Percentiles rank a stretch among this genome's conserved stretches.
Evolutionary conservation across 306 rosid species (phyloP).

Genomic region (Parietaria judaica): DNA sequence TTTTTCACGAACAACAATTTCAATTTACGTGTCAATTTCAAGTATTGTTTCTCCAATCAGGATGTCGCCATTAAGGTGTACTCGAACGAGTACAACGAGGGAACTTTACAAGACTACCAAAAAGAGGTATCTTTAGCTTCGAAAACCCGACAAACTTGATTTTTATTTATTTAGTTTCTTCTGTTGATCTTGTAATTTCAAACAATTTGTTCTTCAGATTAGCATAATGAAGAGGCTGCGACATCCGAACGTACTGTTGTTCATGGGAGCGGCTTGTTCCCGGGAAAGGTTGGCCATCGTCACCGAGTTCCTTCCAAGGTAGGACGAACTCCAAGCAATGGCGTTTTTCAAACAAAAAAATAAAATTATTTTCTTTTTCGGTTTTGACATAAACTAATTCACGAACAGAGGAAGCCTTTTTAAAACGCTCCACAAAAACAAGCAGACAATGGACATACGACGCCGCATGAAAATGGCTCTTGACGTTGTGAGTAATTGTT

Average conservation of each 20-base stretch:
- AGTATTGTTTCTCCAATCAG: slow-evolving; percentile 23
- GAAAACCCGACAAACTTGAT: not conserved
- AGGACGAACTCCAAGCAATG: slow-evolving; percentile 4
- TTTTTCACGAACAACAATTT: not conserved
- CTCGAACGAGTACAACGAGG: slow-evolving; percentile 40
- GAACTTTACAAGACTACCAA: slow-evolving; percentile 39
- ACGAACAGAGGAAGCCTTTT: slow-evolving; percentile 71
- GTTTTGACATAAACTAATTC: slow-evolving; percentile 3
- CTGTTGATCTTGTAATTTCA: not conserved
- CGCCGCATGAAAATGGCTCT: slow-evolving; percentile 67
- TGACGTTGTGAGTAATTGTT: slow-evolving; percentile 47
- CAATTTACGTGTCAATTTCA: slow-evolving; percentile 15
- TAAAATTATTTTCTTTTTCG: slow-evolving; percentile 9
- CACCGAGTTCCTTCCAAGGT: slow-evolving; percentile 75
- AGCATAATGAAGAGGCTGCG: slow-evolving; percentile 79
- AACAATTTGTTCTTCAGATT: slow-evolving; percentile 34
- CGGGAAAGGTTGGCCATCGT: slow-evolving; percentile 60
- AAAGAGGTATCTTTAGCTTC: slow-evolving; percentile 43
- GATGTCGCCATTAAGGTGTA: slow-evolving; percentile 72
- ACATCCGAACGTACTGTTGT: slow-evolving; percentile 76
- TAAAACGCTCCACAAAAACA: slow-evolving; percentile 56
- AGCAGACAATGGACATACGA: slow-evolving; percentile 51
- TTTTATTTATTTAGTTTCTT: slow-evolving; percentile 4
- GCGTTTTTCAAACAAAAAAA: not conserved
- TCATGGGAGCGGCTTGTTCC: slow-evolving; percentile 76